These are phyloP conservation scores for Alternaria angustiovoidea DNA, from an alignment of 2,329 filamentous ascomycete genomes.

Conservation along the genomic window DNA sequence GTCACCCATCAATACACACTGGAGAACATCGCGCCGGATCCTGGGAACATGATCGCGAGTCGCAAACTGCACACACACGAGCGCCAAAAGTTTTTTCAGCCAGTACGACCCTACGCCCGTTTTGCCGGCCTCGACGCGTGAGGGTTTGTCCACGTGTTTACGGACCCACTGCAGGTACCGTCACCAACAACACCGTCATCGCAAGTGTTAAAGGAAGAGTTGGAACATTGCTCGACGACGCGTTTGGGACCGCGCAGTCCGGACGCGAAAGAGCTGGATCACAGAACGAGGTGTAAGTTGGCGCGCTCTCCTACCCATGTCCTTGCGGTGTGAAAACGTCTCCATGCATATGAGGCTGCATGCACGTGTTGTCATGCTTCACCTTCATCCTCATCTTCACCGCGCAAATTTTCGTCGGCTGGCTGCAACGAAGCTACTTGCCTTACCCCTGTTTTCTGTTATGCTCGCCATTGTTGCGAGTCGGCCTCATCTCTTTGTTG, in stretches of 20 bases:
- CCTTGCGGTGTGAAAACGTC: conserved; percentile 9
- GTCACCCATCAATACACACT: conserved; percentile 20
- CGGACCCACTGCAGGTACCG: conserved; percentile 21
- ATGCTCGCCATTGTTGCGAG: conserved; percentile 15
- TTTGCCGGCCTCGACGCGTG: conserved; percentile 36
- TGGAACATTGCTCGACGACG: conserved; percentile 4
- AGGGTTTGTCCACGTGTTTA: conserved; percentile 37
- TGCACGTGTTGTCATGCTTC: conserved; percentile 10
- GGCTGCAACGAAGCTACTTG: background rate
- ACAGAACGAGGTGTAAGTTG: conserved; percentile 19
- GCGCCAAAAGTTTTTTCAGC: conserved; percentile 17
- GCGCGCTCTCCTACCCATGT: conserved; percentile 15
- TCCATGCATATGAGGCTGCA: conserved; percentile 5
- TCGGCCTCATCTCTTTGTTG: background rate
- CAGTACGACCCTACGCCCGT: conserved; percentile 18
- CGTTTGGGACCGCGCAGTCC: background rate
- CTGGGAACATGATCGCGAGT: conserved; percentile 30
- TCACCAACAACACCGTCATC: conserved; percentile 20
- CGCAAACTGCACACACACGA: conserved; percentile 14
- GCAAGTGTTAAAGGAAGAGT: conserved; percentile 19
- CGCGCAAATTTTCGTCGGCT: conserved; percentile 6
- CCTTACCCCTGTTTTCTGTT: conserved; percentile 8
- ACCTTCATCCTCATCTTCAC: conserved; percentile 14
- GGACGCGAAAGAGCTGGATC: background rate
- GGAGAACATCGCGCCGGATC: conserved; percentile 3